These are phyloP conservation scores for Dactylonectria macrodidyma DNA, from an alignment of 2,329 filamentous ascomycete genomes.

Conservation along the genomic window DNA sequence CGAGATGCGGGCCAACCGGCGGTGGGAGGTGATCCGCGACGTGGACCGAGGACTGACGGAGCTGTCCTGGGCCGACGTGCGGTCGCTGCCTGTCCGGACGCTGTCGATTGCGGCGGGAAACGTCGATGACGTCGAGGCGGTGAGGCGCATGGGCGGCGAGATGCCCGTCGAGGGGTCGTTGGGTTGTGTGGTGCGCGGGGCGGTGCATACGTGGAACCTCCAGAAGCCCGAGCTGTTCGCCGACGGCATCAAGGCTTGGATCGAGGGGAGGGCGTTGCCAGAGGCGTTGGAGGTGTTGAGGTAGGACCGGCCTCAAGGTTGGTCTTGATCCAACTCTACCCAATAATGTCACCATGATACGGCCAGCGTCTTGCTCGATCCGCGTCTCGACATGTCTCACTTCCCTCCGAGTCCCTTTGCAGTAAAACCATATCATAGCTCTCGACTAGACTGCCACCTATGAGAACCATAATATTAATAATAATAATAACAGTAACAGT, in stretches of 20 bases:
- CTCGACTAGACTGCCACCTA: background rate
- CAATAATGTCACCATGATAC: background rate
- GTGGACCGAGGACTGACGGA: constrained; percentile 45
- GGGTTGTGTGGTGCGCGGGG: constrained; percentile 53
- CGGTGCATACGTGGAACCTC: constrained; percentile 59
- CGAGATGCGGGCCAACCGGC: constrained; percentile 53
- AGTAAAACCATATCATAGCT: background rate
- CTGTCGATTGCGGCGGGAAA: constrained; percentile 50
- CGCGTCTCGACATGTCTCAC: background rate
- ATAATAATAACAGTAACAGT: constrained; percentile 1
- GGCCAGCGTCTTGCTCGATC: background rate
- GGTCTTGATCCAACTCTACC: background rate
- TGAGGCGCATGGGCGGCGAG: constrained; percentile 47
- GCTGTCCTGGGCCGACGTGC: constrained; percentile 46
- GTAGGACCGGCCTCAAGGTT: constrained; percentile 12
- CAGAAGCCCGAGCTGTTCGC: constrained; percentile 58
- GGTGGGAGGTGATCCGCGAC: constrained; percentile 44
- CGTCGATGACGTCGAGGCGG: constrained; percentile 52
- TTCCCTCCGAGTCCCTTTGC: background rate
- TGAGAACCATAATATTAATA: constrained; percentile 1
- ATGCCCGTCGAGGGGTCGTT: constrained; percentile 45
- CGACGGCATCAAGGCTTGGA: constrained; percentile 54
- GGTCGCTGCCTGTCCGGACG: constrained; percentile 44
- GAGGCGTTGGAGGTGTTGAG: constrained; percentile 41
- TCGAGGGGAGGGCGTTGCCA: constrained; percentile 48